These are phyloP conservation scores for Plasmodium adleri DNA, from an alignment of 169 alveolate species.

Conservation along the genomic window DNA sequence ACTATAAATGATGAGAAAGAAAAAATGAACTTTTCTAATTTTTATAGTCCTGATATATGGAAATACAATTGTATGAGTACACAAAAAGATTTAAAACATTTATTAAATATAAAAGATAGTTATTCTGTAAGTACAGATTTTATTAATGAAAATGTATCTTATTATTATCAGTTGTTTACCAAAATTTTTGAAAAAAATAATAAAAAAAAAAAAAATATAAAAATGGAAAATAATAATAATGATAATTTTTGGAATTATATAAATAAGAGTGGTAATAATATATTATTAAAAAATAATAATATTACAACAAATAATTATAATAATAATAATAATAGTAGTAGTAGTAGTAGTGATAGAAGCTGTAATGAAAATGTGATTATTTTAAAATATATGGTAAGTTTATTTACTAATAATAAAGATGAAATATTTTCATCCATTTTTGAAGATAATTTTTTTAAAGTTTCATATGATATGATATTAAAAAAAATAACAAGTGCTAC, in stretches of 20 bases:
- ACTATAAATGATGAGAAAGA: constrained; percentile 29
- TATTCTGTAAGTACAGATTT: constrained; percentile 36
- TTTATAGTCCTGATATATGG: constrained; percentile 57
- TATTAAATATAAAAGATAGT: constrained; percentile 31
- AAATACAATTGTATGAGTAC: constrained; percentile 74
- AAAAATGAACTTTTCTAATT: constrained; percentile 31
- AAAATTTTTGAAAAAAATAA: constrained; percentile 52
- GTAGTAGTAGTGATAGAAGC: background rate
- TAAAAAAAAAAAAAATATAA: constrained; percentile 31
- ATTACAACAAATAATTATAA: background rate
- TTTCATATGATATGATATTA: constrained; percentile 2
- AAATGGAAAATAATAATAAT: background rate
- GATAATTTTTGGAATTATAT: constrained; percentile 23
- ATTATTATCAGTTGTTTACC: constrained; percentile 35
- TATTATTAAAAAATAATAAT: no score
- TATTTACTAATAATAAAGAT: constrained; percentile 46
- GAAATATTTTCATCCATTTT: constrained; percentile 49
- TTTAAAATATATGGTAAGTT: constrained; percentile 33
- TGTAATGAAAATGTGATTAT: constrained; percentile 21
- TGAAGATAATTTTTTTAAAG: constrained; percentile 56
- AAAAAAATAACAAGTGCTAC: constrained; percentile 53
- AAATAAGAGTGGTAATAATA: no score
- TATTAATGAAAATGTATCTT: constrained; percentile 52
- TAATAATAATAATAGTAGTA: background rate
- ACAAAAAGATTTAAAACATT: constrained; percentile 42